Evolutionary conservation across 108 stramenopile genomes (phyloP).

Genomic region (Cylindrotheca closterium): DNA sequence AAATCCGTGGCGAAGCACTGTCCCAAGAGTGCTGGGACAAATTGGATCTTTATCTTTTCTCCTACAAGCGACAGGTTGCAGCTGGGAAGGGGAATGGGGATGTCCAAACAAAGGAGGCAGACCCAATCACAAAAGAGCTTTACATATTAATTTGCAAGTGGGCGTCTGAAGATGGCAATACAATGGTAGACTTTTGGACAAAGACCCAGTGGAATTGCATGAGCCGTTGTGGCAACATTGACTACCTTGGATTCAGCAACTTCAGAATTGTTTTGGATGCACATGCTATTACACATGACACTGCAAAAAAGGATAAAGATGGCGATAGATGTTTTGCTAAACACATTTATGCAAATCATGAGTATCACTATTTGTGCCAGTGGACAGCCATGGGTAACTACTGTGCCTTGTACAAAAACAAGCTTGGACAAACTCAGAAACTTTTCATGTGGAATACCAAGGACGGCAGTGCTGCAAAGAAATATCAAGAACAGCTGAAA

Average conservation of each 20-base stretch:
- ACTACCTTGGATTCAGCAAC: constrained; percentile 23
- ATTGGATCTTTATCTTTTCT: constrained; percentile 25
- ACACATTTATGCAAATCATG: constrained; percentile 40
- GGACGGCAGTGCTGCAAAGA: constrained; percentile 13
- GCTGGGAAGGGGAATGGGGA: constrained; percentile 20
- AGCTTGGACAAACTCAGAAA: constrained; percentile 12
- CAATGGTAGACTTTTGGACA: constrained; percentile 23
- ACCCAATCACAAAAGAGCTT: constrained; percentile 27
- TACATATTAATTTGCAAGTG: constrained; percentile 18
- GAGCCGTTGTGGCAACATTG: constrained; percentile 24
- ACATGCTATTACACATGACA: constrained; percentile 23
- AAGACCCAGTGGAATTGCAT: constrained; percentile 42
- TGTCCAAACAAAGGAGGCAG: constrained; percentile 24
- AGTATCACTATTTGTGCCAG: neutral
- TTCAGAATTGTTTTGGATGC: constrained; percentile 19
- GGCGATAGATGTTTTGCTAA: too few species aligned
- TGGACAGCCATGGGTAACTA: constrained; percentile 1
- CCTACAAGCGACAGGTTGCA: constrained; percentile 16
- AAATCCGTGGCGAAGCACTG: constrained; percentile 11
- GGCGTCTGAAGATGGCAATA: constrained; percentile 17
- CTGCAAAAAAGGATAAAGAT: too few species aligned
- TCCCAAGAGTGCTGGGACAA: constrained; percentile 5
- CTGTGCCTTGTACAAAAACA: neutral
- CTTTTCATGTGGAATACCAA: constrained; percentile 22
- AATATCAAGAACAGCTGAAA: constrained; percentile 15